Conservation (phyloP, 2,329 filamentous ascomycete species). For the Fusarium circinatum region DNA sequence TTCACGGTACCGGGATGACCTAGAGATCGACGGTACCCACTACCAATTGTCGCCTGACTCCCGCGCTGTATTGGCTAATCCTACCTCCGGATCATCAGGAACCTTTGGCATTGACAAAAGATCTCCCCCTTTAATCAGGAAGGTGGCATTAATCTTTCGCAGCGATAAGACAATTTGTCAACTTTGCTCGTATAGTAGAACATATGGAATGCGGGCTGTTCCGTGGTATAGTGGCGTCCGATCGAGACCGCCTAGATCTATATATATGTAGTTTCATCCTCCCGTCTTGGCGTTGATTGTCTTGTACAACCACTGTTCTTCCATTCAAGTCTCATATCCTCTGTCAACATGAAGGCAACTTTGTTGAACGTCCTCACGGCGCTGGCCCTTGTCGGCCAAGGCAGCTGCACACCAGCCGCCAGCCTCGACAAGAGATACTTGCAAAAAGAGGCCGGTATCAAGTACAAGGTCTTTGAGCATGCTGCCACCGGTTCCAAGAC, state of each 20-base stretch:
- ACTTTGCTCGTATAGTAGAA: not conserved
- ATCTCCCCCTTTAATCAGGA: constrained; percentile 1
- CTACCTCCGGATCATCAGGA: not conserved
- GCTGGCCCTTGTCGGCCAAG: not conserved
- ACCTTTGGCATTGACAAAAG: constrained; percentile 11
- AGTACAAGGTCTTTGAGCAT: constrained; percentile 29
- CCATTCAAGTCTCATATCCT: not conserved
- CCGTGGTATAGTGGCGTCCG: not conserved
- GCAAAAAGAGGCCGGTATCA: not conserved
- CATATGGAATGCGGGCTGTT: not conserved
- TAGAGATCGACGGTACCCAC: not conserved
- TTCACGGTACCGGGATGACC: not conserved
- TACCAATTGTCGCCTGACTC: not conserved
- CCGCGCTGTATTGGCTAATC: not conserved
- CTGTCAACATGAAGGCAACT: not conserved
- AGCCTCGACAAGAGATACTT: not conserved
- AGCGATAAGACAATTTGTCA: not conserved
- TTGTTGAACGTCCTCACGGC: not conserved
- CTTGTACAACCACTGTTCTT: not conserved
- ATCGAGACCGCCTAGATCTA: not conserved
- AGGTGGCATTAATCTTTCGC: not conserved
- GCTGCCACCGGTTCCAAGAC: constrained; percentile 22
- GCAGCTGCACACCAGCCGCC: not conserved
- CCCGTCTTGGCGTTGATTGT: not conserved
- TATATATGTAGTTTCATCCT: not conserved